These are phyloP conservation scores for Scheffersomyces segobiensis DNA, from an alignment of 1,139 yeast species.

Conservation along the genomic window DNA sequence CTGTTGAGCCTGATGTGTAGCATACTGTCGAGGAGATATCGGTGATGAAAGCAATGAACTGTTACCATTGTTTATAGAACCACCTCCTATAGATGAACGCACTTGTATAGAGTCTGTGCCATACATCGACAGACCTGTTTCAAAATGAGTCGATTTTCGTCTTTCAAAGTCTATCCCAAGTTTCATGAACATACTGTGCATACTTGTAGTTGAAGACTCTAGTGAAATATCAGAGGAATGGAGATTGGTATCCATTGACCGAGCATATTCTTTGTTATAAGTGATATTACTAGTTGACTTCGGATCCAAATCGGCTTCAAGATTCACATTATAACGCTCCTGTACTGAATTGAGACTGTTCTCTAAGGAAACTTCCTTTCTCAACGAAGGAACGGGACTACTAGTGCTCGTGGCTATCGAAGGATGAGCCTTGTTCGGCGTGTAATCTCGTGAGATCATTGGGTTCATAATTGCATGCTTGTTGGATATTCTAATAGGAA, in stretches of 20 bases:
- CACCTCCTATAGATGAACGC: neutral
- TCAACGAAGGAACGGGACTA: neutral
- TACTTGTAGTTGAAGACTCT: neutral
- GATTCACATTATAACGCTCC: neutral
- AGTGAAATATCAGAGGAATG: neutral
- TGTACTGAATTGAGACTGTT: neutral
- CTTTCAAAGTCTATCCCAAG: neutral
- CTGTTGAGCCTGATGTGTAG: slow-evolving; percentile 8
- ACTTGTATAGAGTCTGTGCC: neutral
- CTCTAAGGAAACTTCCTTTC: neutral
- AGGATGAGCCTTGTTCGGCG: neutral
- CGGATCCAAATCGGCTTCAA: neutral
- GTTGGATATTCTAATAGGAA: neutral
- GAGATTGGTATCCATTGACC: neutral
- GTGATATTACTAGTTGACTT: neutral
- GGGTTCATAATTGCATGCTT: neutral
- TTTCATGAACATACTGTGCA: neutral
- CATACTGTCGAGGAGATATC: neutral
- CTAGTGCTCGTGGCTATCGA: neutral
- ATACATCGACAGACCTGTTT: neutral
- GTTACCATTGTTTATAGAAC: neutral
- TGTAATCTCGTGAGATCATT: neutral
- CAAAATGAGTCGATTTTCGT: neutral
- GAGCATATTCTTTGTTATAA: neutral
- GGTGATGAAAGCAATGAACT: slow-evolving; percentile 4